These are phyloP conservation scores for Colletotrichum agaves DNA, from an alignment of 2,329 filamentous ascomycete genomes.

Conservation along the genomic window DNA sequence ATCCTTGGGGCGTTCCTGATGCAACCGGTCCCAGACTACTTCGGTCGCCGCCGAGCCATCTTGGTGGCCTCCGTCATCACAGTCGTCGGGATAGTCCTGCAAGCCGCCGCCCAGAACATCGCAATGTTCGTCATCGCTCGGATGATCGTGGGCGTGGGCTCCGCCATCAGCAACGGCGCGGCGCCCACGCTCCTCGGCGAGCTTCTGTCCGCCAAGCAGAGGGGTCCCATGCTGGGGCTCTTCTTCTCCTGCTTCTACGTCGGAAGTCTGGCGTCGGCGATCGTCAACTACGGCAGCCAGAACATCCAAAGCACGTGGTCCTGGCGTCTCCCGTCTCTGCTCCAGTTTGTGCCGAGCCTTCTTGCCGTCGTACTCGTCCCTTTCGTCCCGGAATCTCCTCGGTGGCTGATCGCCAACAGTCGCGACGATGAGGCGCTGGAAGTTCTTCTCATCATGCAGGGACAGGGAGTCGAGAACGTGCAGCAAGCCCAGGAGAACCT, in stretches of 20 bases:
- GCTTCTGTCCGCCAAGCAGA: conserved; percentile 51
- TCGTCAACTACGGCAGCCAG: conserved; percentile 47
- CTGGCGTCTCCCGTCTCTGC: conserved; percentile 48
- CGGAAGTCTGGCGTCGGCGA: conserved; percentile 44
- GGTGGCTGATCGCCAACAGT: conserved; percentile 48
- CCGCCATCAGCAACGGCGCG: conserved; percentile 53
- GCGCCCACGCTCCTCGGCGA: conserved; percentile 61
- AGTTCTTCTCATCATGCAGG: conserved; percentile 54
- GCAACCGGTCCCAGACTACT: conserved; percentile 53
- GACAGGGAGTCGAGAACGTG: conserved; percentile 49
- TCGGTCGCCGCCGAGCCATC: conserved; percentile 56
- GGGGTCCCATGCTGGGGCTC: conserved; percentile 37
- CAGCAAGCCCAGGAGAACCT: conserved; percentile 26
- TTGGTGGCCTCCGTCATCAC: conserved; percentile 52
- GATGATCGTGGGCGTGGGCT: conserved; percentile 60
- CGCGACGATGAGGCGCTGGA: conserved; percentile 45
- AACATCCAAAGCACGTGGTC: conserved; percentile 48
- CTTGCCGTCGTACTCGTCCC: conserved; percentile 39
- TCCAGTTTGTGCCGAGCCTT: conserved; percentile 47
- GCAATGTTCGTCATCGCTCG: conserved; percentile 62
- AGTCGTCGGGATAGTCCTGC: conserved; percentile 56
- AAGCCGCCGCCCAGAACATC: conserved; percentile 60
- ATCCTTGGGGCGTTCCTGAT: conserved; percentile 56
- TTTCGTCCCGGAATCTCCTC: conserved; percentile 42
- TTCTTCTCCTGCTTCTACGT: conserved; percentile 44